A percentile compares a stretch with the other conserved stretches of the same genome.
Evolutionary conservation across 345 rosid species (phyloP).

Genomic region (Brassica nigra): DNA sequence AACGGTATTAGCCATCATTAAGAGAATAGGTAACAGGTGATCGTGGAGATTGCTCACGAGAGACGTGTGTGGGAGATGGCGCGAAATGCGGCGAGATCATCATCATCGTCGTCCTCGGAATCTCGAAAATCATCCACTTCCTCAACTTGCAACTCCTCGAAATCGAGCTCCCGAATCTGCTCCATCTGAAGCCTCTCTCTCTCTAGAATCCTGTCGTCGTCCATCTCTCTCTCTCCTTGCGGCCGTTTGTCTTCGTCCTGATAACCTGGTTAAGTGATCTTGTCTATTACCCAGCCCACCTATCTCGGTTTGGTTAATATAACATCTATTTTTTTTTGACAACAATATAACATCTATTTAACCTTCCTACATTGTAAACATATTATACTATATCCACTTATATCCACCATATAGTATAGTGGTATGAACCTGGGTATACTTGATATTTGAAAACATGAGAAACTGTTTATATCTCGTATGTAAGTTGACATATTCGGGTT

Average conservation of each 20-base stretch:
- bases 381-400: too few relatives aligned
- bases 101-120: conserved; percentile 47
- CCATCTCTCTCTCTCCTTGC: conserved; percentile 42
- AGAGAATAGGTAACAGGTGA: too few relatives aligned
- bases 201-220: conserved; percentile 49
- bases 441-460: too few relatives aligned
- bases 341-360: too few relatives aligned
- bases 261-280: neutral
- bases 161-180: conserved; percentile 85
- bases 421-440: too few relatives aligned
- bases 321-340: too few relatives aligned
- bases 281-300: neutral
- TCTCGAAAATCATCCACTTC: conserved; percentile 66
- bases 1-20: too few relatives aligned
- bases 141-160: conserved; percentile 83
- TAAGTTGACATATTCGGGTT: too few relatives aligned
- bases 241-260: neutral
- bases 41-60: conserved; percentile 6
- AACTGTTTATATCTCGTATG: too few relatives aligned
- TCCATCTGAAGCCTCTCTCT: conserved; percentile 82
- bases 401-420: too few relatives aligned
- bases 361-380: too few relatives aligned
- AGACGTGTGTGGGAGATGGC: conserved; percentile 40
- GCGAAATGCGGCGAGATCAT: conserved; percentile 51
- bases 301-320: neutral